Base-by-base conservation (phyloP, 2,329 filamentous ascomycete species). In the Sporothrix globosa region DNA sequence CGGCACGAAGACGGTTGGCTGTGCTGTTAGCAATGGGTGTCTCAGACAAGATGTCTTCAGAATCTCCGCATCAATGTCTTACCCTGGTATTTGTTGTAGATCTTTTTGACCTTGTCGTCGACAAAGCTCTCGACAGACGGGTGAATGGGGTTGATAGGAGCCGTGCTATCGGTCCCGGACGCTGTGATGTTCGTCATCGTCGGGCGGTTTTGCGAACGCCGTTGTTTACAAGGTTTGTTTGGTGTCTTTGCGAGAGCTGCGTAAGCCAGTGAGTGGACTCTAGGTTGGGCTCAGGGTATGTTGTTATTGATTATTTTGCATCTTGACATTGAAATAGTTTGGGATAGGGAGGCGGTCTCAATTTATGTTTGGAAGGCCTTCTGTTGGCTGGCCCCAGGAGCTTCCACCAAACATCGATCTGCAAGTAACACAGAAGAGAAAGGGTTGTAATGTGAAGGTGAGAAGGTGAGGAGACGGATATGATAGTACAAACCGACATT, bases 31-130 rank as follows among this genome's bases (percentile, higher is more conserved):
- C 52, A 30, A 34, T 7, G 34, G 34, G 34, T 34, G 5, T 6
- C 34, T 1, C 1, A 34, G 34, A 34, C 34, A 6, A 34, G 34
- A 9, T 34, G 34, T 6, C 34, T 34, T 6, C 5, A 1, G 34
- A 4, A 34, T 34, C 34, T 34, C 34, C 5, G 34, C 34, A 6
- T 34, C 34, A 7, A 9, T 9, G 34, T 34, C 71, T 14, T 30
- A 70, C 72, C 56, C 24, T 73, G 72, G 41, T 73, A 68, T 27
- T 69, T 56, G 58, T 70, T 72, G 68, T 73, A 73, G n/a, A 73
- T 69, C 6, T 39, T 60, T 34, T 72, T 69, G 66, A 68, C 67
- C 48, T 70, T 66, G 17, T 63, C 63, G 54, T 71, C 70, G 1
- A 73, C 34, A 66, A 50, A 13, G 14, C 17, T 14, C 53, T 70